Percentiles rank a stretch among this genome's conserved stretches.
Conservation (phyloP, 2,329 filamentous ascomycete genomes). For the Elsinoe arachidis region DNA sequence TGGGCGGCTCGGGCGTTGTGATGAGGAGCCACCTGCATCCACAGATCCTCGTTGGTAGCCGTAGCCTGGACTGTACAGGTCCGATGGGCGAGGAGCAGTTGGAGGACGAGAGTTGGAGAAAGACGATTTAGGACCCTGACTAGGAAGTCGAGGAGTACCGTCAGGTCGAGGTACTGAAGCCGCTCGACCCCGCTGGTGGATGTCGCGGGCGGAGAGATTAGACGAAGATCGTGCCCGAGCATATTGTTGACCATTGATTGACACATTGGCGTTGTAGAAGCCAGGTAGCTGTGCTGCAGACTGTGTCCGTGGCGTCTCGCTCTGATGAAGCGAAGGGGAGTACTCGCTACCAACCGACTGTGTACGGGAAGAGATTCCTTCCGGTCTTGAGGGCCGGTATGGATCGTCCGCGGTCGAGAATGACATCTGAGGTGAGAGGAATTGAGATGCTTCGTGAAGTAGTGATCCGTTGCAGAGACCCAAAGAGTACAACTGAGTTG, state of each 20-base stretch:
- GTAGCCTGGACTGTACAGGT: constrained; percentile 12
- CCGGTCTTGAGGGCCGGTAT: constrained; percentile 12
- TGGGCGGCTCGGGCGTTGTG: constrained; percentile 20
- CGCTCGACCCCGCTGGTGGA: constrained; percentile 24
- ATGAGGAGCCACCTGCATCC: constrained; percentile 3
- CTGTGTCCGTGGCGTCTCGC: constrained; percentile 5
- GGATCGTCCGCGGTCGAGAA: constrained; percentile 28
- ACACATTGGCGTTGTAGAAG: constrained; percentile 9
- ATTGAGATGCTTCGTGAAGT: constrained; percentile 52
- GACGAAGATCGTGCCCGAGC: constrained; percentile 1
- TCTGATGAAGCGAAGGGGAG: constrained; percentile 14
- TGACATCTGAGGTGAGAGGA: constrained; percentile 46
- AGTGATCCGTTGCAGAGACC: constrained; percentile 67
- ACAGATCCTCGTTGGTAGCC: constrained; percentile 20
- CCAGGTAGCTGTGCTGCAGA: not conserved
- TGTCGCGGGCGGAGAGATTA: not conserved
- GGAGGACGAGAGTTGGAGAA: constrained; percentile 28
- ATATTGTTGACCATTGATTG: constrained; percentile 4
- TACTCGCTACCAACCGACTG: constrained; percentile 17
- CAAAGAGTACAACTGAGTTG: constrained; percentile 62
- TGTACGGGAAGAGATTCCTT: constrained; percentile 12
- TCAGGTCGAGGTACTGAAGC: constrained; percentile 14
- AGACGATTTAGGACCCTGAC: constrained; percentile 37
- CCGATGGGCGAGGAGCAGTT: constrained; percentile 24
- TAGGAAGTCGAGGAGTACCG: constrained; percentile 17